Evolutionary conservation across 805 yeast genomes (phyloP).

Genomic region (Grigorovia humatica): DNA sequence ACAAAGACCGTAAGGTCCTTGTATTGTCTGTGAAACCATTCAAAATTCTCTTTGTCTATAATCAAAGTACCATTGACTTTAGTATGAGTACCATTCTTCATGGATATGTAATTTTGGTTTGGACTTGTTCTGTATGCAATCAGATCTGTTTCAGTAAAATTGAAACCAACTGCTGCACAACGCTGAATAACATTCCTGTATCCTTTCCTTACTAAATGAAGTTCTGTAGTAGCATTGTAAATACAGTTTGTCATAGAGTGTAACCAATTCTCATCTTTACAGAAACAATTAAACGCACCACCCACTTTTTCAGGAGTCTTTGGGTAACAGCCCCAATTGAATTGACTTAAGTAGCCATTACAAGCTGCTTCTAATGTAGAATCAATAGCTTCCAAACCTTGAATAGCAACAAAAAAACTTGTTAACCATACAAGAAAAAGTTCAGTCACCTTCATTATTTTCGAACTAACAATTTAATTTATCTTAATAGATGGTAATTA

Average conservation of each 20-base stretch:
- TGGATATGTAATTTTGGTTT: neutral
- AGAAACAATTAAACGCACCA: conserved; percentile 31
- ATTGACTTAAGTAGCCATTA: neutral
- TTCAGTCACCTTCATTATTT: neutral
- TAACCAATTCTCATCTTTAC: conserved; percentile 35
- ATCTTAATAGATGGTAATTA: neutral
- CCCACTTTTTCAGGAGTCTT: neutral
- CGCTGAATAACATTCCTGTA: conserved; percentile 30
- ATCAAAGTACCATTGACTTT: conserved; percentile 28
- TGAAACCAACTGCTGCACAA: conserved; percentile 12
- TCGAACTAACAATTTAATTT: neutral
- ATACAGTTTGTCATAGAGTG: conserved; percentile 37
- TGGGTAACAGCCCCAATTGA: conserved; percentile 1
- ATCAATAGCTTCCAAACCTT: neutral
- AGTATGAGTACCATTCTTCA: conserved; percentile 26
- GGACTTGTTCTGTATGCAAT: conserved; percentile 16
- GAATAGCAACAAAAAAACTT: neutral
- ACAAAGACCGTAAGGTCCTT: conserved; percentile 31
- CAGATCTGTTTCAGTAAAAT: conserved; percentile 17
- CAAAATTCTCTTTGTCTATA: conserved; percentile 26
- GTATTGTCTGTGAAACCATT: conserved; percentile 28
- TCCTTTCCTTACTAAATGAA: conserved; percentile 29
- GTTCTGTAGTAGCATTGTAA: conserved; percentile 23
- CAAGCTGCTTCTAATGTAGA: conserved; percentile 1
- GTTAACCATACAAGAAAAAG: neutral